phyloP scores from a whole-genome alignment of 805 yeast genomes.

The Sugiyamaella qingdaonensis region DNA sequence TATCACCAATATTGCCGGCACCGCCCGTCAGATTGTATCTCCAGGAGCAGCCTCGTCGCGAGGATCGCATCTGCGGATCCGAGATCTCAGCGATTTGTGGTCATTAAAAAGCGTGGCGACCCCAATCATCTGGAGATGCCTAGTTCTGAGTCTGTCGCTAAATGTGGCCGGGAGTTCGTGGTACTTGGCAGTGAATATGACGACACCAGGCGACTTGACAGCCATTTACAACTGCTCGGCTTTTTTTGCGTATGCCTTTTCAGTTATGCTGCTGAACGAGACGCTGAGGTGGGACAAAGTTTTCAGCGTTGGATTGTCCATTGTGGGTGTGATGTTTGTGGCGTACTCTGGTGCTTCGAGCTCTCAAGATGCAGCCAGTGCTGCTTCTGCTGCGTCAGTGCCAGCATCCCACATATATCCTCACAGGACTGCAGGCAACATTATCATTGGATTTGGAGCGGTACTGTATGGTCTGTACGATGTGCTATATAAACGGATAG shows the following conservation, averaged over 20 bases:
- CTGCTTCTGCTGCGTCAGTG: background rate
- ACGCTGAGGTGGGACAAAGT: constrained; percentile 58
- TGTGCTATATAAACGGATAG: constrained; percentile 68
- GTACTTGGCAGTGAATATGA: constrained; percentile 77
- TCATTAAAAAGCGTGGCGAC: constrained; percentile 7
- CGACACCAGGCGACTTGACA: constrained; percentile 81
- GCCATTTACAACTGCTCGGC: constrained; percentile 91
- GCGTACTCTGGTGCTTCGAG: constrained; percentile 50
- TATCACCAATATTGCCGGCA: constrained; percentile 18
- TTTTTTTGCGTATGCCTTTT: constrained; percentile 80
- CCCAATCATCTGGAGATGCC: constrained; percentile 39
- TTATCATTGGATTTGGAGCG: constrained; percentile 69
- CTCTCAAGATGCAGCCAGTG: constrained; percentile 24
- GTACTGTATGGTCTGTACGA: constrained; percentile 77
- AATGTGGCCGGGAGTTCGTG: constrained; percentile 78
- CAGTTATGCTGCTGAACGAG: constrained; percentile 70
- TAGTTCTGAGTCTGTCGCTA: constrained; percentile 51
- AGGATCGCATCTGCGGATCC: background rate
- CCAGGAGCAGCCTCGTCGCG: background rate
- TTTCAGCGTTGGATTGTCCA: constrained; percentile 64
- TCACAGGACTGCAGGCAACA: constrained; percentile 61
- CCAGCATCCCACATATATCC: constrained; percentile 40
- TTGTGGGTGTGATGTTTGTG: constrained; percentile 71
- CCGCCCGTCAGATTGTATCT: constrained; percentile 23
- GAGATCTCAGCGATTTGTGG: background rate